A percentile compares a stretch with the other conserved stretches of the same genome.
Evolutionary conservation across 2,329 filamentous ascomycete species (phyloP).

Genomic region (Cytospora mali): DNA sequence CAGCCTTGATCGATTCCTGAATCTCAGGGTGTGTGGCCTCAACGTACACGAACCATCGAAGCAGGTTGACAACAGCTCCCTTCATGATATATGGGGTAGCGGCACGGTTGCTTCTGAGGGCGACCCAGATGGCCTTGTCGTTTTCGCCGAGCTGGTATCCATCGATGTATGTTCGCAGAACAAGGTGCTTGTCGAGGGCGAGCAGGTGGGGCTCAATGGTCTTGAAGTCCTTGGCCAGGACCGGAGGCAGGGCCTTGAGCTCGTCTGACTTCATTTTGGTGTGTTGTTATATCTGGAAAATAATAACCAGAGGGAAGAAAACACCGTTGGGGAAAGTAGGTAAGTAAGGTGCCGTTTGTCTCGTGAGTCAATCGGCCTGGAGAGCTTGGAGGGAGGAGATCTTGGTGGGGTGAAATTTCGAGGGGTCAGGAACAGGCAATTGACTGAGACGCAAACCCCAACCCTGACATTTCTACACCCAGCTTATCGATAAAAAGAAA

Average conservation of each 20-base stretch:
- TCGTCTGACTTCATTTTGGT: slow-evolving; percentile 59
- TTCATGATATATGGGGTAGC: slow-evolving; percentile 80
- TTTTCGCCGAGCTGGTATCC: slow-evolving; percentile 77
- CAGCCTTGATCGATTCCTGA: slow-evolving; percentile 67
- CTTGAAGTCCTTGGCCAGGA: slow-evolving; percentile 74
- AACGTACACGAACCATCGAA: slow-evolving; percentile 85
- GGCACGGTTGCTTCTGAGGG: slow-evolving; percentile 82
- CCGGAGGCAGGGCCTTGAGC: slow-evolving; percentile 53
- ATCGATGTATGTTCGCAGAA: slow-evolving; percentile 81
- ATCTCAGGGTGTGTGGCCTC: slow-evolving; percentile 81
- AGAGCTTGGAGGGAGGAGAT: slow-evolving; percentile 26
- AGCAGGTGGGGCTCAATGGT: slow-evolving; percentile 73
- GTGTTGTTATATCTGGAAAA: background rate
- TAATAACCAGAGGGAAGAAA: background rate
- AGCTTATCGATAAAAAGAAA: slow-evolving; percentile 4
- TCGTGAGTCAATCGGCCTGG: slow-evolving; percentile 26
- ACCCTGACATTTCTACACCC: background rate
- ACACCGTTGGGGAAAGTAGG: background rate
- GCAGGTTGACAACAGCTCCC: slow-evolving; percentile 73
- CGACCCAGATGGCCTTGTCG: slow-evolving; percentile 82
- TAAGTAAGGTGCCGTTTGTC: slow-evolving; percentile 10
- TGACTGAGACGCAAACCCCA: slow-evolving; percentile 3
- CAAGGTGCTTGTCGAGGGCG: slow-evolving; percentile 84
- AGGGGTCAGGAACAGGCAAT: slow-evolving; percentile 25
- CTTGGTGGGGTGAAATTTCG: slow-evolving; percentile 30